Evolutionary conservation across 257 asterid species (phyloP), one percentile per base, ranked within the genome.

Genomic region (Ballota nigra): DNA sequence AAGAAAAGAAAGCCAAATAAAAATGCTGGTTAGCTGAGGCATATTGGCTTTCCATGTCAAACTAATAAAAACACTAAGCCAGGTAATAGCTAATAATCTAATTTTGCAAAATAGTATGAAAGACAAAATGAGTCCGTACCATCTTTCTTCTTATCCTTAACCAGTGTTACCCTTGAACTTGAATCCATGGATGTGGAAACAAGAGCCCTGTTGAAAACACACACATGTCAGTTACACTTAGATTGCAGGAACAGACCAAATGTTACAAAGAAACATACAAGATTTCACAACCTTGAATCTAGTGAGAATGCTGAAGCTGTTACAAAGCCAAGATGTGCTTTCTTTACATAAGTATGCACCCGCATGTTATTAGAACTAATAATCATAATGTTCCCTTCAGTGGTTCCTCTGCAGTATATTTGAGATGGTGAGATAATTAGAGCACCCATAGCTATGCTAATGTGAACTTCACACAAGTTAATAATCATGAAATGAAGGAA

Each of bases 241-340:
- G 55, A 38, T 41, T 66, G 43, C 49, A 60, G 38, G 62, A 70
- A 69, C 55, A n/a, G n/a, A n/a, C 65, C 36, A 38, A 55, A 71
- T 62, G 62, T 66, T 52, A 28, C 19, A 20, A n/a, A 23, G 23
- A 66, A 40, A 18, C 18, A 57, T 16, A 68, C n/a, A 58, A 72
- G 33, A 67, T 4, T n/a, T 20, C 57, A 45, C 66, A 63, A 94
- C 99, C 97, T 95, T 22, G 99, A 92, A 86, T 95, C 89, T 20
- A 57, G 82, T 28, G 99, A 89, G 84, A 95, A 92, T 34, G 88
- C 83, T 70, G 90, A 69, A 51, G 96, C 81, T 49, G 99, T 95
- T 41, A 88, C 92, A 52, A 92, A 80, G 73, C 95, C 98, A 75
- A 95, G 88, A 83, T 95, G 99, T 75, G 99, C 99, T 82, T 82